Base-by-base conservation (phyloP, 768 basidiomycete species). In the Agrocybe praecox region DNA sequence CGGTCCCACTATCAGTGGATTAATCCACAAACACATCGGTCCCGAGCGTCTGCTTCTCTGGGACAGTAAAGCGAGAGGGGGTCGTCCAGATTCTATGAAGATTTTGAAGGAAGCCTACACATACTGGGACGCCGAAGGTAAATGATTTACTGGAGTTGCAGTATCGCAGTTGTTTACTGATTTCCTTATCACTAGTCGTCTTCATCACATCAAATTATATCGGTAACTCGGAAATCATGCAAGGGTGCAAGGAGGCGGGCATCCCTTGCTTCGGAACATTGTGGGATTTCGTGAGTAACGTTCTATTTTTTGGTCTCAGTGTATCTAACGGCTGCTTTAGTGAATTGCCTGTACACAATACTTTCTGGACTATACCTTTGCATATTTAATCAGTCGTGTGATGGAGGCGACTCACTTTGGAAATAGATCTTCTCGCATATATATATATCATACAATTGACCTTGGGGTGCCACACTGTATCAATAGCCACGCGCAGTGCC, bases 161-260 rank as follows among this genome's bases (percentile, higher is more conserved):
- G 7, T n/a, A 5, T 40, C 32, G 23, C 23, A 46, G 15, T 45
- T 22, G 23, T 19, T 12, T 43, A 60, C 52, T 49, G 29, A 33
- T n/a, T 55, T 26, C 26, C 36, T 21, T 29, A 21, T 55, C 45
- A 53, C 14, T 32, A 85, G 86, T 92, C 45, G 85, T 92, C 23
- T 90, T 92, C 71, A 89, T 92, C 69, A 92, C 90, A 8, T 91
- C 89, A n/a, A 92, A 92, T 73, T 87, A 81, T 63, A 79, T 84
- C 40, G 90, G 90, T 24, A 92, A 92, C 69, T 76, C 80, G 14
- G 89, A 92, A 65, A 87, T 92, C 58, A 90, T 90, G 81, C 77
- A 88, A 67, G 90, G 88, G 19, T 91, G 85, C 75, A 90, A 86
- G 69, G 79, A 80, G 60, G 82, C 80, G 49, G 84, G 83, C 22